phyloP scores from a whole-genome alignment of 2,329 filamentous ascomycete genomes.

The Fusarium compactum region DNA sequence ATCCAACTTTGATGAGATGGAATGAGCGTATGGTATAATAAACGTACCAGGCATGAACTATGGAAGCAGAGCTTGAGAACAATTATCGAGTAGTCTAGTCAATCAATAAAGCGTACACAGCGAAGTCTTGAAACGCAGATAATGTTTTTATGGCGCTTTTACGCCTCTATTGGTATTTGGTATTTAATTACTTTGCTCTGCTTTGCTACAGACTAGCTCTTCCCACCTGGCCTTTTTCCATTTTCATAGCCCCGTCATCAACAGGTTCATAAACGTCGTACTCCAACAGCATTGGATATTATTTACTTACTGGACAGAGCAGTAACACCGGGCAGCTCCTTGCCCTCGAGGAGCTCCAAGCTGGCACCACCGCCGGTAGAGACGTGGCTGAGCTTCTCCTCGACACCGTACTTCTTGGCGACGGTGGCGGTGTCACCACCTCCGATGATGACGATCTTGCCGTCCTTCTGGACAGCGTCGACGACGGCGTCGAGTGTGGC shows the following conservation, averaged over 20 bases:
- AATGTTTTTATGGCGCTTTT: slow-evolving; percentile 14
- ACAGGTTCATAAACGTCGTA: slow-evolving; percentile 42
- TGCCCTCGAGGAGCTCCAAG: slow-evolving; percentile 96
- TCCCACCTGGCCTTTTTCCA: slow-evolving; percentile 48
- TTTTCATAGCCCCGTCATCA: slow-evolving; percentile 51
- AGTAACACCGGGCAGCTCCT: slow-evolving; percentile 92
- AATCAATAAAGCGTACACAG: slow-evolving; percentile 14
- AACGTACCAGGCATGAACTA: background rate
- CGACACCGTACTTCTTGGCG: slow-evolving; percentile 94
- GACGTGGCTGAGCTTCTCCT: slow-evolving; percentile 98
- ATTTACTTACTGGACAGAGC: slow-evolving; percentile 84
- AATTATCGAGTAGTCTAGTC: background rate
- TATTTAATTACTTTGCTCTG: slow-evolving; percentile 41
- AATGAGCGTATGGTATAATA: background rate
- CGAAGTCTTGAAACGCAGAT: background rate
- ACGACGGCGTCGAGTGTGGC: slow-evolving; percentile 90
- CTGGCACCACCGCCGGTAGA: slow-evolving; percentile 96
- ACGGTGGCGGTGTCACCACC: slow-evolving; percentile 98
- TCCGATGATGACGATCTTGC: slow-evolving; percentile 98
- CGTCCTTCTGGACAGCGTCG: slow-evolving; percentile 76
- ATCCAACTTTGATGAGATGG: background rate
- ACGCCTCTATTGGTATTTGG: slow-evolving; percentile 42
- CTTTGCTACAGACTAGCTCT: slow-evolving; percentile 54
- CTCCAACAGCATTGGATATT: slow-evolving; percentile 33
- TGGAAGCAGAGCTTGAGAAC: background rate